A percentile compares a stretch with the other conserved stretches of the same genome.
phyloP scores from a whole-genome alignment of 306 rosid species.

The Senna tora region DNA sequence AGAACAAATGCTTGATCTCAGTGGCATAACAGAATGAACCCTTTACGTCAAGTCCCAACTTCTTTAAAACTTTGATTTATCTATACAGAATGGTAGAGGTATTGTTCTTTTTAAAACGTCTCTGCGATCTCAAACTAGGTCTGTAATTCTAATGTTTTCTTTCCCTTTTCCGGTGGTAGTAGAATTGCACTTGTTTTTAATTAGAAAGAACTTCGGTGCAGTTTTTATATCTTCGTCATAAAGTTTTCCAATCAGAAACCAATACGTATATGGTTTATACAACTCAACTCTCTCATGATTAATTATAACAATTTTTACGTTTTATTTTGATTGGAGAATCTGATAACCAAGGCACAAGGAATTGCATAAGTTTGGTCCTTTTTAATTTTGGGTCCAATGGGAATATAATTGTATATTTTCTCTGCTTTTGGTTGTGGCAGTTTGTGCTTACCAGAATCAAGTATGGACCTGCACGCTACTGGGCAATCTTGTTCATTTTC shows the following conservation, averaged over 20 bases:
- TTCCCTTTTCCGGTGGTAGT: background rate
- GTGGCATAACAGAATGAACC: background rate
- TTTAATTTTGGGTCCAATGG: conserved; percentile 8
- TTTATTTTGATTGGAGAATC: no score
- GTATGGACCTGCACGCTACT: conserved; percentile 97
- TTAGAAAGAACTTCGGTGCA: no score
- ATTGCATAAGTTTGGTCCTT: no score
- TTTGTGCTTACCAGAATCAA: conserved; percentile 94
- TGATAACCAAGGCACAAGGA: no score
- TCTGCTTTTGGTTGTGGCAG: conserved; percentile 56
- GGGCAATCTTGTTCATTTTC: conserved; percentile 97
- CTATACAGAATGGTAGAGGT: background rate
- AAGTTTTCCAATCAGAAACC: no score
- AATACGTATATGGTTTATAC: no score
- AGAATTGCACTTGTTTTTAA: background rate
- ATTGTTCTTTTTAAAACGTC: background rate
- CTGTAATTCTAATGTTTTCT: background rate
- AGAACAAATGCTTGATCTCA: conserved; percentile 32
- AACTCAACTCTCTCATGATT: no score
- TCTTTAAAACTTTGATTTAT: background rate
- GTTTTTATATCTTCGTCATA: no score
- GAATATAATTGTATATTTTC: no score
- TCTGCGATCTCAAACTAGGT: background rate
- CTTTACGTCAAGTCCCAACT: background rate
- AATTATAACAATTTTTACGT: no score